These are phyloP conservation scores for Fraxinus excelsior DNA, from an alignment of 257 asterid species.

Conservation along the genomic window DNA sequence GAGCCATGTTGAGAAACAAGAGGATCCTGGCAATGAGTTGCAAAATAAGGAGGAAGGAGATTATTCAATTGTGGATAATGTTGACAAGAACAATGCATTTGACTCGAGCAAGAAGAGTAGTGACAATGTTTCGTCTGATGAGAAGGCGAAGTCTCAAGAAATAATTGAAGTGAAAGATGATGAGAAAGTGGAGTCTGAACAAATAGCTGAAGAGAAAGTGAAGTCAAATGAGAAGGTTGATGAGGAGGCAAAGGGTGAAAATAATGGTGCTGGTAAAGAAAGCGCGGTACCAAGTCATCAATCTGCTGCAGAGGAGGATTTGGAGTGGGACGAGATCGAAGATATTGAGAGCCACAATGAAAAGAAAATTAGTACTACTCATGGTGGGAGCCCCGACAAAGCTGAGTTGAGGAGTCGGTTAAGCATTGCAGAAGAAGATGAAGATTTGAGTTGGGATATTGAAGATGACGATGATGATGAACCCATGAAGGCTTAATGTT, in stretches of 20 bases:
- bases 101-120: conserved; percentile 28
- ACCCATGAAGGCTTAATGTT: conserved; percentile 38
- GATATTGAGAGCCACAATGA: conserved; percentile 71
- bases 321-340: conserved; percentile 92
- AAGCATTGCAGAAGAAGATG: conserved; percentile 66
- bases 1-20: conserved; percentile 26
- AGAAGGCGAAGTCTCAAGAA: conserved; percentile 31
- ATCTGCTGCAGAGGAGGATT: conserved; percentile 57
- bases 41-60: conserved; percentile 25
- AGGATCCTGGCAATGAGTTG: conserved; percentile 21
- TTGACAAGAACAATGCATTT: conserved; percentile 13
- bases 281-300: conserved; percentile 31
- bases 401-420: conserved; percentile 50
- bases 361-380: conserved; percentile 36
- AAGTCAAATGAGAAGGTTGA: conserved; percentile 37
- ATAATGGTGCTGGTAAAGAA: conserved; percentile 22
- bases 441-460: conserved; percentile 33
- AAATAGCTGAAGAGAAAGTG: conserved; percentile 30
- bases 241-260: conserved; percentile 31
- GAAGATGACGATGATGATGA: conserved; percentile 73
- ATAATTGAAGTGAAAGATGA: conserved; percentile 23
- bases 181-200: conserved; percentile 26
- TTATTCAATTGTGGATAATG: conserved; percentile 31
- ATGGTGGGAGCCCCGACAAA: conserved; percentile 37
- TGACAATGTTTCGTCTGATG: conserved; percentile 25